Percentiles rank a stretch among this genome's conserved stretches.
phyloP scores from a whole-genome alignment of 1,284 basidiomycete genomes.

The Cutaneotrichosporon dermatis region DNA sequence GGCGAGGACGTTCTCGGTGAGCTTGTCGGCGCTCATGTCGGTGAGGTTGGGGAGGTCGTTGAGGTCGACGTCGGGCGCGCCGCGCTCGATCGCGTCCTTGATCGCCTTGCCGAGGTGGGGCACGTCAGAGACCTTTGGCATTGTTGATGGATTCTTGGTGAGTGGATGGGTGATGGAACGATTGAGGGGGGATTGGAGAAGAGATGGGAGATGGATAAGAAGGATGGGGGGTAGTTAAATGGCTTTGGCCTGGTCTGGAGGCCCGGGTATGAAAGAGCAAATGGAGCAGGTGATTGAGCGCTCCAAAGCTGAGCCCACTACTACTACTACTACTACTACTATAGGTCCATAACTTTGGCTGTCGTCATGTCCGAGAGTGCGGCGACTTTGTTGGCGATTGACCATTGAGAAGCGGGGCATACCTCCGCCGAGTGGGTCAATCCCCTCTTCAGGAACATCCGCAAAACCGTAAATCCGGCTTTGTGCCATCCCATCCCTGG shows the following conservation, averaged over 20 bases:
- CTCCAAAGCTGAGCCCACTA: too few species aligned
- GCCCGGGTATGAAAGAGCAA: too few species aligned
- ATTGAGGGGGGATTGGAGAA: background rate
- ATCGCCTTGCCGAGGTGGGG: conserved; percentile 24
- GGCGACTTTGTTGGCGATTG: too few species aligned
- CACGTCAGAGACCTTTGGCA: conserved; percentile 20
- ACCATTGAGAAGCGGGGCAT: too few species aligned
- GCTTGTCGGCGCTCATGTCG: conserved; percentile 52
- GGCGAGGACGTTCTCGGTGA: conserved; percentile 58
- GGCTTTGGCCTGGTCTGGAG: background rate
- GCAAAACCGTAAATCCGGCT: too few species aligned
- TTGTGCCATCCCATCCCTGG: too few species aligned
- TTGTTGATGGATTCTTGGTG: background rate
- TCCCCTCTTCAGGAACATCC: too few species aligned
- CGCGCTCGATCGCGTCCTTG: conserved; percentile 19
- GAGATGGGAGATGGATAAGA: background rate
- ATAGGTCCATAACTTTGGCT: too few species aligned
- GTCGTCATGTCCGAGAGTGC: too few species aligned
- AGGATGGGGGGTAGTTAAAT: background rate
- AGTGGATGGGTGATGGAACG: background rate
- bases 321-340: too few species aligned
- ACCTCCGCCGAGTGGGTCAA: too few species aligned
- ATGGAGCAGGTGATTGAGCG: too few species aligned
- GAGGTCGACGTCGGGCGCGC: conserved; percentile 22
- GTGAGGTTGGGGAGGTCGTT: conserved; percentile 52